Percentiles rank a stretch among this genome's conserved stretches.
These are phyloP conservation scores for Clarkia xantiana DNA, from an alignment of 345 rosid species.

Conservation along the genomic window DNA sequence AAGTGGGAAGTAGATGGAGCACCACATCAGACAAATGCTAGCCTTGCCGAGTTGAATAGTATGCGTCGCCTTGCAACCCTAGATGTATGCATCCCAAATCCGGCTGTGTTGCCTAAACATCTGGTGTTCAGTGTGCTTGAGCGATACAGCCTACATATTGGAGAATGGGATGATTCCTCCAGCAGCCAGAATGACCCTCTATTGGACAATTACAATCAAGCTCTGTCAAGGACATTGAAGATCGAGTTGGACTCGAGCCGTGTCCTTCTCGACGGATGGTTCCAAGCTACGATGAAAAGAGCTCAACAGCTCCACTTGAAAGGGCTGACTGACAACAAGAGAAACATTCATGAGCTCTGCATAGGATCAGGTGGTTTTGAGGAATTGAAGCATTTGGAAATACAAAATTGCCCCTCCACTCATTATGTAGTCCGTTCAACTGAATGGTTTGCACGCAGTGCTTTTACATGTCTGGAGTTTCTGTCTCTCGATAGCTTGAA, in stretches of 20 bases:
- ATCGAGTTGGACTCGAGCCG: background rate
- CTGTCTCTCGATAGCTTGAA: slow-evolving; percentile 3
- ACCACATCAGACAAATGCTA: background rate
- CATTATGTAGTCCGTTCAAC: background rate
- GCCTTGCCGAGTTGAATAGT: slow-evolving; percentile 2
- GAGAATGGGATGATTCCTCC: background rate
- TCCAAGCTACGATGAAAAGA: background rate
- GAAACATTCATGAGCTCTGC: background rate
- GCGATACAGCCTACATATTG: background rate
- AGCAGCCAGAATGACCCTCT: background rate
- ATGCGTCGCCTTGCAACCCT: background rate
- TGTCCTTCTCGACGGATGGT: background rate
- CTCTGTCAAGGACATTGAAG: background rate
- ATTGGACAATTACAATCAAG: no score
- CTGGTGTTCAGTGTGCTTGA: background rate
- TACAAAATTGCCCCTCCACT: background rate
- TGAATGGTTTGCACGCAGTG: background rate
- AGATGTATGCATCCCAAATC: background rate
- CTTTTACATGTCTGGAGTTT: slow-evolving; percentile 4
- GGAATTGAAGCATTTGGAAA: background rate
- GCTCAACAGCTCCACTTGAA: background rate
- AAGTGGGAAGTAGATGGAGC: background rate
- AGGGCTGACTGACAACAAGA: background rate
- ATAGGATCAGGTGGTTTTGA: background rate
- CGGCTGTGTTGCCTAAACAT: background rate